phyloP scores from a whole-genome alignment of 2,329 filamentous ascomycete species.

The Pestalotiopsis sp. region DNA sequence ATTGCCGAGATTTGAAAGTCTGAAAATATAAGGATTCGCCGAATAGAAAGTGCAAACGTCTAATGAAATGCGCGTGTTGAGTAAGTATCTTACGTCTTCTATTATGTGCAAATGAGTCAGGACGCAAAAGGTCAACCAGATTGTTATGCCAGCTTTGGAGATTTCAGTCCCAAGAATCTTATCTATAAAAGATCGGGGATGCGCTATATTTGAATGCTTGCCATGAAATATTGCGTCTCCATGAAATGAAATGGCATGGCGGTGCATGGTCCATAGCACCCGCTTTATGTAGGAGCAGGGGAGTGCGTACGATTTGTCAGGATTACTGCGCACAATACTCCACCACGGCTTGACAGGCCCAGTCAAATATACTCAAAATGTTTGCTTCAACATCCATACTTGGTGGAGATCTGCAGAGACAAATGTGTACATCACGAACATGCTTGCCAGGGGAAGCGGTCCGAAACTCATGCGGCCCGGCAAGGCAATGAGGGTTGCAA shows the following conservation, averaged over 20 bases:
- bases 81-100: background rate
- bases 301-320: background rate
- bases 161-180: background rate
- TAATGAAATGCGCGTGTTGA: background rate
- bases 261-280: background rate
- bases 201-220: background rate
- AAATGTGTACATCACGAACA: background rate
- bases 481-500: background rate
- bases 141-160: background rate
- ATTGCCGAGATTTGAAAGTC: too few species aligned
- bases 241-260: background rate
- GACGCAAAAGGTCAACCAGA: background rate
- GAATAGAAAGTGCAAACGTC: background rate
- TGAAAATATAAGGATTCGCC: background rate
- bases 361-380: background rate
- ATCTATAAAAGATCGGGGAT: background rate
- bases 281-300: background rate
- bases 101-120: background rate
- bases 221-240: background rate
- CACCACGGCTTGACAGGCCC: too few species aligned
- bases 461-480: background rate
- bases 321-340: background rate
- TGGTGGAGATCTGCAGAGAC: background rate
- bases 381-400: background rate
- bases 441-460: background rate